Base-by-base conservation (phyloP, 768 basidiomycete species). In the Mycena vitilis region DNA sequence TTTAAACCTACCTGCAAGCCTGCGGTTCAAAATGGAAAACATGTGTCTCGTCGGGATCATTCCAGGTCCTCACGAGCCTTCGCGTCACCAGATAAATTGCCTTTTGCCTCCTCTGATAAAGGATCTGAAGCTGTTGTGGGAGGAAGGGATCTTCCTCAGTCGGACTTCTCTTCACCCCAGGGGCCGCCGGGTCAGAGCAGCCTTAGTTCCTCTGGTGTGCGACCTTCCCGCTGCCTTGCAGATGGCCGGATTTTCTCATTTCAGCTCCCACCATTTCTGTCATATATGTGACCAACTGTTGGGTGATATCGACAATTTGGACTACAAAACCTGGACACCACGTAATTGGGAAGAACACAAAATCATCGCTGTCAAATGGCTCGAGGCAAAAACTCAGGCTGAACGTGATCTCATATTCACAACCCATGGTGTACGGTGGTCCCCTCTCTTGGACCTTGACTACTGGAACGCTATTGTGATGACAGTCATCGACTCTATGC, bases 1-100 rank as follows among this genome's bases (percentile, higher is more conserved):
- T 62, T 62, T 82, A 15, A 82, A 82, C 56, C 73, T 84, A 1
- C 83, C 83, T 6, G 67, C 71, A 4, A 57, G 69, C 7, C 25
- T 79, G 1, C 75, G 77, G 6, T 75, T 79, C 54, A 69, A 75
- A 20, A 52, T 70, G 0, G 79, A 82, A 65, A 79, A 82, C 56
- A 77, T 80, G 57, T 80, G 79, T 60, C 57, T 82, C 15, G 78
- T 73, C 30, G 78, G 76, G 0, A 71, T 82, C 3, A 77, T 83
- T 16, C 80, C 82, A 54, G 80, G 81, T 0, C 81, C 80, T 6
- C 64, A 73, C 7, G 78, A 82, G 59, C 81, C 78, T 0, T 63
- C 73, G 1, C 55, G 68, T 1, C 66, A 74, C 18, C 37, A 68
- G 6, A 72, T 77, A 37, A 78, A 80, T 49, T 71, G 72, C 20